Evolutionary conservation across 2,329 filamentous ascomycete species (phyloP).

Genomic region (Claviceps paspali): DNA sequence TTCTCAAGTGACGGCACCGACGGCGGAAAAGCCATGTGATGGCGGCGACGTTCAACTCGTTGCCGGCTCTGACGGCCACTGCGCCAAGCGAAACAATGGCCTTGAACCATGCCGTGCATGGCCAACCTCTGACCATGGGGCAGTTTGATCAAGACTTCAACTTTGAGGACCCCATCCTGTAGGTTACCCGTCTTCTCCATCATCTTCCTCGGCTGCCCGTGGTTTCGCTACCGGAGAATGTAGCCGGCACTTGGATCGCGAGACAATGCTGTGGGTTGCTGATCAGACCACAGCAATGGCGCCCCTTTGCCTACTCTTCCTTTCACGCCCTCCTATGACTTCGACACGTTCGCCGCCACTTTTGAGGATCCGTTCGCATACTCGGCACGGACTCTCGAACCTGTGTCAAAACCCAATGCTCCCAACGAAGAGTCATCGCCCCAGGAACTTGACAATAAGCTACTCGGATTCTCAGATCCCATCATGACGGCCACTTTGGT

Average conservation of each 20-base stretch:
- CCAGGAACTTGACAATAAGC: conserved; percentile 49
- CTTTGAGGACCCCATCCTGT: conserved; percentile 44
- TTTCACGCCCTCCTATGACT: conserved; percentile 45
- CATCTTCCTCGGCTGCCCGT: no score
- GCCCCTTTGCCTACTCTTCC: conserved; percentile 24
- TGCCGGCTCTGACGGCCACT: conserved; percentile 33
- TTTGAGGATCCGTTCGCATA: conserved; percentile 54
- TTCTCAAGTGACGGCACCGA: conserved; percentile 14
- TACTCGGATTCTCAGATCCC: conserved; percentile 58
- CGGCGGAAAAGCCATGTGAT: conserved; percentile 31
- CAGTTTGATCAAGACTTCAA: conserved; percentile 35
- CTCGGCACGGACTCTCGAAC: conserved; percentile 32
- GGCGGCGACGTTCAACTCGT: conserved; percentile 45
- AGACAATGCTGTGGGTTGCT: neutral
- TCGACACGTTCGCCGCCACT: conserved; percentile 43
- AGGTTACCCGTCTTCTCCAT: conserved; percentile 15
- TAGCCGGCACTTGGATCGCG: no score
- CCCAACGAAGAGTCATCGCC: conserved; percentile 33
- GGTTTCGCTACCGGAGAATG: no score
- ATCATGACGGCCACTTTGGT: conserved; percentile 45
- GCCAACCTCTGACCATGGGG: conserved; percentile 29
- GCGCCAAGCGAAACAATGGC: conserved; percentile 30
- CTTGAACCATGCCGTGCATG: conserved; percentile 23
- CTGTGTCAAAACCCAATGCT: conserved; percentile 26
- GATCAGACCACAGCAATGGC: conserved; percentile 15